Conservation (phyloP, 2,329 filamentous ascomycete genomes). For the Hymenoscyphus infarciens region DNA sequence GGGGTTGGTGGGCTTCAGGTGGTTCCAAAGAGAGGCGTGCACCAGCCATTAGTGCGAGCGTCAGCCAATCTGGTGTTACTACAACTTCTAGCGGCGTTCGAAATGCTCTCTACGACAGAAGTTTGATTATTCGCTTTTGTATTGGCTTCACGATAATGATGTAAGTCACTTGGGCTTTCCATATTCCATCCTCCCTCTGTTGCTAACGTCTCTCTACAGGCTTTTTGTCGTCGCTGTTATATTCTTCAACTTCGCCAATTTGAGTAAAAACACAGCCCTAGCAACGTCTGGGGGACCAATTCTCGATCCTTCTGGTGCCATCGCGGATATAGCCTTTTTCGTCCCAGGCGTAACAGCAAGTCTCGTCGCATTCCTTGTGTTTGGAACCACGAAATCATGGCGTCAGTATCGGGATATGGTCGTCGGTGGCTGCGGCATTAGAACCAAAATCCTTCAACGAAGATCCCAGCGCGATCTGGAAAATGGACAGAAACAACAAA, state of each 20-base stretch:
- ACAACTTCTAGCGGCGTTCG: conserved; percentile 13
- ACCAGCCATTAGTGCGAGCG: conserved; percentile 18
- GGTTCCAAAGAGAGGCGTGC: conserved; percentile 21
- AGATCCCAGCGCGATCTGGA: background rate
- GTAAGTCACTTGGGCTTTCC: conserved; percentile 18
- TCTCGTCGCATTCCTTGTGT: conserved; percentile 39
- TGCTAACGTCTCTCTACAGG: conserved; percentile 21
- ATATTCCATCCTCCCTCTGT: background rate
- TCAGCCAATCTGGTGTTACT: conserved; percentile 12
- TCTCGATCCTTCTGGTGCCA: conserved; percentile 34
- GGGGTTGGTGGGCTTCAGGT: conserved; percentile 27
- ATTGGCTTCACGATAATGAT: conserved; percentile 42
- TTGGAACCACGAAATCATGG: conserved; percentile 41
- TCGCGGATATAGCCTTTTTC: conserved; percentile 36
- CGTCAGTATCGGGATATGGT: conserved; percentile 30
- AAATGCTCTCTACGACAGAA: conserved; percentile 43
- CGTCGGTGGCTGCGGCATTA: conserved; percentile 7
- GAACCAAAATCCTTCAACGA: background rate
- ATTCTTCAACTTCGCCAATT: conserved; percentile 37
- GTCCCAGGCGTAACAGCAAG: conserved; percentile 39
- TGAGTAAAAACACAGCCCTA: conserved; percentile 33
- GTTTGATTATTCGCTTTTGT: conserved; percentile 44
- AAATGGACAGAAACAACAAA: conserved; percentile 3
- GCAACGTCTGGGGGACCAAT: conserved; percentile 35
- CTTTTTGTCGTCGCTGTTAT: conserved; percentile 41